A percentile compares a stretch with the other conserved stretches of the same genome.
Conservation (phyloP, 139 green algal genomes). For the Asterochloris erici region DNA sequence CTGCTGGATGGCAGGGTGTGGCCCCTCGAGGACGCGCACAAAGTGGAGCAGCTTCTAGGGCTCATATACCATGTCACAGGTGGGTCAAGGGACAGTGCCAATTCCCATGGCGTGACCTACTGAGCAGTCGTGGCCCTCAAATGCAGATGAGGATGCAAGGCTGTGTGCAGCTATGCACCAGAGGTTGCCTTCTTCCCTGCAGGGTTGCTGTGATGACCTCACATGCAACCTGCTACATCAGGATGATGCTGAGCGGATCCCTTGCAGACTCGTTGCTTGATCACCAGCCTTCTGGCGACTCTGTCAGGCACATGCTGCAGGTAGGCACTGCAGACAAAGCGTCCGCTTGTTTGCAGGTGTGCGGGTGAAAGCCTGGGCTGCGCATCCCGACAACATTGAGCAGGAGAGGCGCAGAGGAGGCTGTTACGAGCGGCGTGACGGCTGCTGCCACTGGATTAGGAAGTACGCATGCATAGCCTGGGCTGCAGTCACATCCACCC, state of each 20-base stretch:
- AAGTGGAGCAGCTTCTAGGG: not conserved
- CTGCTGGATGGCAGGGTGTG: slow-evolving; percentile 13
- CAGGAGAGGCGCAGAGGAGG: not conserved
- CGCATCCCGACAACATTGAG: not conserved
- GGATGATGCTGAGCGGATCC: not conserved
- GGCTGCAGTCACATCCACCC: too few species aligned
- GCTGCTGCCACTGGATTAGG: slow-evolving; percentile 9
- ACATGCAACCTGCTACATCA: not conserved
- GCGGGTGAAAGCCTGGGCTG: not conserved
- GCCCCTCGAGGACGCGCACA: not conserved
- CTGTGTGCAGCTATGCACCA: not conserved
- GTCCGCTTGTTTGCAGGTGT: not conserved
- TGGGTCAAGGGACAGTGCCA: not conserved
- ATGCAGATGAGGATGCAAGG: not conserved
- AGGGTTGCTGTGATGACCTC: not conserved
- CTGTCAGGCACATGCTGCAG: not conserved
- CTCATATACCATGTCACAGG: slow-evolving; percentile 14
- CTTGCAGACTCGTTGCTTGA: not conserved
- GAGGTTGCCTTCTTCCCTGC: not conserved
- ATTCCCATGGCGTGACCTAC: not conserved
- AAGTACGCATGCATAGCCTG: not conserved
- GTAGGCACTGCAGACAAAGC: not conserved
- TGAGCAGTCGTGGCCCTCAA: not conserved
- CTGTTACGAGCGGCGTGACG: not conserved
- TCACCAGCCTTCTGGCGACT: not conserved